Base-by-base conservation (phyloP, 768 basidiomycete genomes). In the Strobilomyces dryophilus region DNA sequence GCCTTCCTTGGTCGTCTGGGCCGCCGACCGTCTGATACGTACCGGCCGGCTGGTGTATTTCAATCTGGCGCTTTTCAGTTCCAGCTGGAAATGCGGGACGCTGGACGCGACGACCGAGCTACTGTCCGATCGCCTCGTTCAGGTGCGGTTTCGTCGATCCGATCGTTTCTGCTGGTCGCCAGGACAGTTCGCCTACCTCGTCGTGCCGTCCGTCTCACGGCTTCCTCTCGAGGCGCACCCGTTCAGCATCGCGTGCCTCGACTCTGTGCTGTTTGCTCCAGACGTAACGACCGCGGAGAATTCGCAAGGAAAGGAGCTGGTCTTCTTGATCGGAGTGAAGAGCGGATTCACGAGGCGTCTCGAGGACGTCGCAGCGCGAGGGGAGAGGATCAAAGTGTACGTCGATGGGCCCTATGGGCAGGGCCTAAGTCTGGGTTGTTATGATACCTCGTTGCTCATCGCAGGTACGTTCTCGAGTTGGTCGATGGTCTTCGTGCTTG, bases 351-450 rank as follows among this genome's bases (percentile, higher is more conserved):
- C 85, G 0, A 70, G 71, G 58, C 70, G 73, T 5, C 66, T 83
- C 20, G 61, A 69, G 35, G 59, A 74, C 6, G 62, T 55, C 3
- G 74, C 71, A 11, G 47, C 54, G 27, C 64, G 53, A 18, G 62
- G 66, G 8, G 62, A 64, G 32, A 64, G 61, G 43, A 64, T 79
- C 20, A 71, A 71, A 35, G 80, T 78, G 8, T 74, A 79, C 43
- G 53, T 88, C 2, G 85, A 85, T 46, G 82, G 81, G 1, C 81
- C 82, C 17, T 82, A 83, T 53, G 75, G 81, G 8, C 62, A 65
- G 3, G 68, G 74, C 0, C 74, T 74, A 5, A 58, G 67, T 32
- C 53, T 82, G 41, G 57, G 56, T 14, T 65, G 68, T 1, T 79
- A 71, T 52, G 71, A 76, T 31, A 75, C 72, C 1, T 73, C 77